Percentiles rank a stretch among this genome's conserved stretches.
Evolutionary conservation across 164 flowering plant species (phyloP).

Genomic region (Tetracentron sinense): DNA sequence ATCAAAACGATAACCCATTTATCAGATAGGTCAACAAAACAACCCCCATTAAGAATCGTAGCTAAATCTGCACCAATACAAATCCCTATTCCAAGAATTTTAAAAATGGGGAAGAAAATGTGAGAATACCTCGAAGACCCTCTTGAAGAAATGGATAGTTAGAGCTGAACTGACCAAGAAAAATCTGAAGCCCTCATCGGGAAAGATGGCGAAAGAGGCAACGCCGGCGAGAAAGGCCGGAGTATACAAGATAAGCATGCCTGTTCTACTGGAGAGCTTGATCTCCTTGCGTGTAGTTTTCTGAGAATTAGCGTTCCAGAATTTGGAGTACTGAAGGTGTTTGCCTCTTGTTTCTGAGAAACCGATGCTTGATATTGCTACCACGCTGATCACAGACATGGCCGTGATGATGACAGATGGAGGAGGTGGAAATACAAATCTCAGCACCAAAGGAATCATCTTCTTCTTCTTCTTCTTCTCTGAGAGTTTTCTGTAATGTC

Average conservation of each 20-base stretch:
- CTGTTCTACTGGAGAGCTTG: slow-evolving; percentile 32
- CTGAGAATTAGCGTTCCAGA: slow-evolving; percentile 23
- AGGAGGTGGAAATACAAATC: slow-evolving; percentile 37
- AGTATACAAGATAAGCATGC: slow-evolving; percentile 49
- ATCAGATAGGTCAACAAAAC: too few species aligned
- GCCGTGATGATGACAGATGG: slow-evolving; percentile 32
- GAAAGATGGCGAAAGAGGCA: slow-evolving; percentile 24
- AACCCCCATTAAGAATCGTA: too few species aligned
- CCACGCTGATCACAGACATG: slow-evolving; percentile 30
- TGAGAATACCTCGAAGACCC: slow-evolving; percentile 48
- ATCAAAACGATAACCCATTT: too few species aligned
- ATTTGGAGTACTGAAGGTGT: slow-evolving; percentile 56
- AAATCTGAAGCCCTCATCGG: slow-evolving; percentile 27
- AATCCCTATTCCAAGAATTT: background rate
- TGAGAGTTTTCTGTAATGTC: too few species aligned
- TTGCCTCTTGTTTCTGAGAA: slow-evolving; percentile 46
- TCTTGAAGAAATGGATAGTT: slow-evolving; percentile 60
- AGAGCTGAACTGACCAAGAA: slow-evolving; percentile 41
- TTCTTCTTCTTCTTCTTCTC: background rate
- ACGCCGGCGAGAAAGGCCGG: slow-evolving; percentile 47
- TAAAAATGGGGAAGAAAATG: background rate
- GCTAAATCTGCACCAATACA: too few species aligned
- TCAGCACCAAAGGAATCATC: slow-evolving; percentile 12
- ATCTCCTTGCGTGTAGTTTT: background rate
- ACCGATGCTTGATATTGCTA: slow-evolving; percentile 22